phyloP scores from a whole-genome alignment of 176 grass and related monocot species.

The Tillandsia fasciculata region DNA sequence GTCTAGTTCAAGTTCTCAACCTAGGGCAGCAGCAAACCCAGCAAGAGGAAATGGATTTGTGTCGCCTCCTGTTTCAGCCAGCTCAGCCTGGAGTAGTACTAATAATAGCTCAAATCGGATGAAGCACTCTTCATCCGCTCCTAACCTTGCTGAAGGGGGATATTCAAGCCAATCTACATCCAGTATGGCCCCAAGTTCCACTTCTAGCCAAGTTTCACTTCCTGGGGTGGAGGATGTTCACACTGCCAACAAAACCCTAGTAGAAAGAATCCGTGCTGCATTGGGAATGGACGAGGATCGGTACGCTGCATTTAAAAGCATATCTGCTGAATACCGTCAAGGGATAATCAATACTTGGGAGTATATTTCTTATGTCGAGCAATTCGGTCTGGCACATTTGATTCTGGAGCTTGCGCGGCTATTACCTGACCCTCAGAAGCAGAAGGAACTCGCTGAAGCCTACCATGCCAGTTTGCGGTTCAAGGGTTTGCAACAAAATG shows the following conservation, averaged over 20 bases:
- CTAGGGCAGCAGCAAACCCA: slow-evolving; percentile 21
- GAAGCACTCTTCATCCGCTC: slow-evolving; percentile 48
- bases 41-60: slow-evolving; percentile 30
- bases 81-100: slow-evolving; percentile 26
- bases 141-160: slow-evolving; percentile 36
- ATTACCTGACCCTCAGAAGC: slow-evolving; percentile 63
- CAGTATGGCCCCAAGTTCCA: slow-evolving; percentile 18
- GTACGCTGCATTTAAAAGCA: slow-evolving; percentile 67
- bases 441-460: slow-evolving; percentile 72
- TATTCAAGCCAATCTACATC: slow-evolving; percentile 37
- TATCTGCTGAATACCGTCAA: slow-evolving; percentile 73
- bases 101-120: slow-evolving; percentile 33
- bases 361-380: slow-evolving; percentile 89
- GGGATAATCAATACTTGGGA: slow-evolving; percentile 54
- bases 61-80: slow-evolving; percentile 20
- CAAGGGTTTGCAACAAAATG: slow-evolving; percentile 39
- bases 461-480: slow-evolving; percentile 46
- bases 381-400: slow-evolving; percentile 79
- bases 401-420: slow-evolving; percentile 76
- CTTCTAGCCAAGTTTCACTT: slow-evolving; percentile 21
- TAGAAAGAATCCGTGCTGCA: slow-evolving; percentile 62
- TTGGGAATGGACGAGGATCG: slow-evolving; percentile 71
- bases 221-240: slow-evolving; percentile 30
- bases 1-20: slow-evolving; percentile 30
- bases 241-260: slow-evolving; percentile 55